phyloP scores from a whole-genome alignment of 176 grass and related monocot genomes.

The Rhynchospora breviuscula region DNA sequence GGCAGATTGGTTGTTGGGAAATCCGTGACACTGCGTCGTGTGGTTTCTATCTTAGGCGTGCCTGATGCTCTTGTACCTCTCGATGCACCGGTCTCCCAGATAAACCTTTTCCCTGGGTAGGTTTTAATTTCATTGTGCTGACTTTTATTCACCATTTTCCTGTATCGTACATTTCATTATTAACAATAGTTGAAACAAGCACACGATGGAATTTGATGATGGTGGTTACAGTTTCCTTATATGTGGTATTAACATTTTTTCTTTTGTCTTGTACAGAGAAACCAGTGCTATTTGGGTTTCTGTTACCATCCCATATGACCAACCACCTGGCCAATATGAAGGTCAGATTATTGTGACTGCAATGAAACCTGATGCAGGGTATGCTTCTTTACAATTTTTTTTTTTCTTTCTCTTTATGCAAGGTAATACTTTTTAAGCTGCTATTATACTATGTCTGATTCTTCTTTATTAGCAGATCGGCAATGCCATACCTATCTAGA shows the following conservation, averaged over 20 bases:
- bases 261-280: slow-evolving; percentile 58
- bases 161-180: background rate
- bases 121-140: slow-evolving; percentile 30
- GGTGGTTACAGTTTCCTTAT: background rate
- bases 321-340: slow-evolving; percentile 83
- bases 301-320: slow-evolving; percentile 68
- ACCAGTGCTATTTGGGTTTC: slow-evolving; percentile 86
- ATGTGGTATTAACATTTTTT: background rate
- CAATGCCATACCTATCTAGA: slow-evolving; percentile 48
- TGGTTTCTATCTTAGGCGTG: slow-evolving; percentile 90
- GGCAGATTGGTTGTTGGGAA: slow-evolving; percentile 51
- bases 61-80: slow-evolving; percentile 98
- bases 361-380: slow-evolving; percentile 68
- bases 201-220: background rate
- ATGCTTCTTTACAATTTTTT: slow-evolving; percentile 25
- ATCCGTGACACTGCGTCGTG: slow-evolving; percentile 75
- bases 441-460: slow-evolving; percentile 9
- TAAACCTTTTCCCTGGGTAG: slow-evolving; percentile 89
- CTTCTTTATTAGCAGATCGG: slow-evolving; percentile 36
- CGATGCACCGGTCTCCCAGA: slow-evolving; percentile 52
- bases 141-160: slow-evolving; percentile 11
- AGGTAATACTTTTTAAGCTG: slow-evolving; percentile 1
- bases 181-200: background rate
- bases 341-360: slow-evolving; percentile 84
- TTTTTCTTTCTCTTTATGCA: slow-evolving; percentile 13